phyloP scores from a whole-genome alignment of 306 rosid genomes.

The Vigna angularis region DNA sequence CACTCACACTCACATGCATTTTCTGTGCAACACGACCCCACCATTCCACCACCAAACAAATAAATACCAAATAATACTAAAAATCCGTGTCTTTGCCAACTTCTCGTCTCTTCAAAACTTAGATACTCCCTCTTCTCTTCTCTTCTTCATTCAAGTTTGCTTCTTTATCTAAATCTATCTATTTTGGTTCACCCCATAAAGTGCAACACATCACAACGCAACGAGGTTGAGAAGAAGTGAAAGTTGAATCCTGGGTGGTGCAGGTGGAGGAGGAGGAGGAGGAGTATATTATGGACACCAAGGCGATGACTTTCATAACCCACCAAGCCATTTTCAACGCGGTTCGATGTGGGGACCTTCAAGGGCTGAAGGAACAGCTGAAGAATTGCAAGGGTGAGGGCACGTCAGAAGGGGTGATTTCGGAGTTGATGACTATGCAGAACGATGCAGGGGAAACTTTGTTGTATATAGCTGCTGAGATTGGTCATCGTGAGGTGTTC shows the following conservation, averaged over 20 bases:
- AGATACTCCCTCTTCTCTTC: slow-evolving; percentile 18
- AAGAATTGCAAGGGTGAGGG: slow-evolving; percentile 48
- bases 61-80: not conserved
- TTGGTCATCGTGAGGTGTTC: slow-evolving; percentile 61
- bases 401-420: slow-evolving; percentile 45
- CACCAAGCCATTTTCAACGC: slow-evolving; percentile 73
- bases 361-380: slow-evolving; percentile 48
- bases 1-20: slow-evolving; percentile 41
- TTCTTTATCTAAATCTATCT: slow-evolving; percentile 8
- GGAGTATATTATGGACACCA: slow-evolving; percentile 68
- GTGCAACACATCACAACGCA: not conserved
- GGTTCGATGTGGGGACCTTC: slow-evolving; percentile 82
- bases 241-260: not conserved
- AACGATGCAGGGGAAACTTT: slow-evolving; percentile 81
- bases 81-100: not conserved
- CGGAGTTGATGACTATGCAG: slow-evolving; percentile 73
- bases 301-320: slow-evolving; percentile 68
- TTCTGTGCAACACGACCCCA: slow-evolving; percentile 45
- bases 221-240: not conserved
- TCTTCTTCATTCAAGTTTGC: slow-evolving; percentile 6
- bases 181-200: not conserved
- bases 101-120: slow-evolving; percentile 23
- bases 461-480: slow-evolving; percentile 73
- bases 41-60: slow-evolving; percentile 10
- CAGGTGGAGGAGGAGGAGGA: not conserved